Evolutionary conservation across 148 eudicot genomes (phyloP).

Genomic region (Amaranthus cruentus): DNA sequence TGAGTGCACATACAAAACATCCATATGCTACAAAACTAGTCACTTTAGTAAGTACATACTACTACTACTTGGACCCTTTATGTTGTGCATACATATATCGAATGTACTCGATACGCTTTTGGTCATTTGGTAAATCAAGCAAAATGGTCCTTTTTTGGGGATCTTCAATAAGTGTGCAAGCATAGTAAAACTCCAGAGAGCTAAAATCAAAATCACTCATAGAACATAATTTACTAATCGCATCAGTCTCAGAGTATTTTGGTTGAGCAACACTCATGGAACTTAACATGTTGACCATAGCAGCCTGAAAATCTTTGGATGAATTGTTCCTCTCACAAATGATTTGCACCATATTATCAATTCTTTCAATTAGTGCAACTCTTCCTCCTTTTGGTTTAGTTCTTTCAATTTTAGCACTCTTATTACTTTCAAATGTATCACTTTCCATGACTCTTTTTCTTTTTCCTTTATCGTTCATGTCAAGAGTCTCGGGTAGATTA

Average conservation of each 20-base stretch:
- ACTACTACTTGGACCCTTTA: too few relatives aligned
- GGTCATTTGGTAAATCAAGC: too few relatives aligned
- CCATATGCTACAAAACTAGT: too few relatives aligned
- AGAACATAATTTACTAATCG: not conserved
- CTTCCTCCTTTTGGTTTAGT: not conserved
- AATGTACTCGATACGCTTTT: too few relatives aligned
- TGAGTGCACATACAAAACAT: too few relatives aligned
- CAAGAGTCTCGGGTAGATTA: not conserved
- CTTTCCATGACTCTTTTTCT: not conserved
- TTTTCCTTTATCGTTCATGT: not conserved
- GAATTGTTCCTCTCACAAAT: not conserved
- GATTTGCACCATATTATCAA: not conserved
- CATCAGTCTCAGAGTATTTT: not conserved
- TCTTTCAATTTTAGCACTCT: not conserved
- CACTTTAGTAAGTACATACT: too few relatives aligned
- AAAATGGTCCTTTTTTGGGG: not conserved
- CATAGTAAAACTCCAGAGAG: not conserved
- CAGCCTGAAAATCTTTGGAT: not conserved
- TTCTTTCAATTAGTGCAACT: not conserved
- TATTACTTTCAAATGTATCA: not conserved
- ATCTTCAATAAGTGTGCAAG: slow-evolving; percentile 1
- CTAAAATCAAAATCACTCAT: not conserved
- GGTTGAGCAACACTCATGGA: not conserved
- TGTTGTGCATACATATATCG: too few relatives aligned
- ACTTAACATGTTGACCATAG: not conserved